Percentiles rank a stretch among this genome's conserved stretches.
Evolutionary conservation across 2,329 filamentous ascomycete genomes (phyloP).

Genomic region (Diaporthe ilicicola): DNA sequence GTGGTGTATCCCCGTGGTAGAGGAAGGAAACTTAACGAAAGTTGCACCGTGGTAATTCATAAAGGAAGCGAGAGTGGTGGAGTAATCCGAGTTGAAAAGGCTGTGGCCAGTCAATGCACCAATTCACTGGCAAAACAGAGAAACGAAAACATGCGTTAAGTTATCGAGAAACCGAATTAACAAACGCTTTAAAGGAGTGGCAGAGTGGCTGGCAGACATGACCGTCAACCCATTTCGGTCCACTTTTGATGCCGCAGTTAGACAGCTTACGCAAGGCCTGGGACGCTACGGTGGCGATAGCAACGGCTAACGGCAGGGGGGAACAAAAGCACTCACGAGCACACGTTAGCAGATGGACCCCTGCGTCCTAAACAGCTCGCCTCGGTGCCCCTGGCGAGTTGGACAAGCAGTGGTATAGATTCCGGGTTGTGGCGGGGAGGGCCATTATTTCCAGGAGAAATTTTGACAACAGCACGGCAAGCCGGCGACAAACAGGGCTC

Average conservation of each 20-base stretch:
- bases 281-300: not conserved
- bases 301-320: slow-evolving; percentile 7
- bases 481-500: not conserved
- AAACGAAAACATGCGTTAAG: not conserved
- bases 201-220: not conserved
- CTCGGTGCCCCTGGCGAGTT: not conserved
- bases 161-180: not conserved
- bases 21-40: not conserved
- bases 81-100: not conserved
- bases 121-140: not conserved
- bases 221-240: not conserved
- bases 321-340: not conserved
- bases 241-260: slow-evolving; percentile 28
- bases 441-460: not conserved
- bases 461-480: not conserved
- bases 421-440: not conserved
- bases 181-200: not conserved
- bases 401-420: not conserved
- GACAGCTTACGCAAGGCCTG: slow-evolving; percentile 20
- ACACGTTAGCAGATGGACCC: not conserved
- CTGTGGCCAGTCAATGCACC: not conserved
- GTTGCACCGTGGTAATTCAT: not conserved
- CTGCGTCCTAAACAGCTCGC: not conserved
- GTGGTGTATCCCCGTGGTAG: not conserved
- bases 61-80: not conserved